Conservation (phyloP, 805 yeast species). For the Yarrowia divulgata region DNA sequence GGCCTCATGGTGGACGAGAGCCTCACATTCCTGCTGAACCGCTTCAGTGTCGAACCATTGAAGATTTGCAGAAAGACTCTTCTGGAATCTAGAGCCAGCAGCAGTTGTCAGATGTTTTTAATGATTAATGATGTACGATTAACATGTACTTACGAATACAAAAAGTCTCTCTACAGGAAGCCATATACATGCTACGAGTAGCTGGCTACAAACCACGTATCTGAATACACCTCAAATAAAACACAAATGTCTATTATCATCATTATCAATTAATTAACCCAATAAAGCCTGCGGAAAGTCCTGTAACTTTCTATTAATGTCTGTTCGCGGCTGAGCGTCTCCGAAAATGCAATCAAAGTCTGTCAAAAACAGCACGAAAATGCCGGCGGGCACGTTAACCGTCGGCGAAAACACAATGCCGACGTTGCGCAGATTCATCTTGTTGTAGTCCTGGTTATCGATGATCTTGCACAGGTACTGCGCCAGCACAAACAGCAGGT, state of each 20-base stretch:
- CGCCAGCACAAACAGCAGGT: conserved; percentile 70
- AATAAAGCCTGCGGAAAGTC: conserved; percentile 38
- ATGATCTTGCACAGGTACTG: conserved; percentile 71
- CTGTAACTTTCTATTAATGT: conserved; percentile 36
- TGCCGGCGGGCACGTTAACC: conserved; percentile 67
- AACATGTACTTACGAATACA: no score
- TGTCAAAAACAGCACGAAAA: conserved; percentile 64
- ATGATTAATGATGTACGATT: no score
- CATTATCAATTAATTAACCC: conserved; percentile 42
- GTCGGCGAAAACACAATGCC: conserved; percentile 87
- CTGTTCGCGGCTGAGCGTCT: conserved; percentile 46
- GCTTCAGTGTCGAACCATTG: not conserved
- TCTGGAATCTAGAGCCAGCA: no score
- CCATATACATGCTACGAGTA: no score
- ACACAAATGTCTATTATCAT: not conserved
- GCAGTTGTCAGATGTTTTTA: no score
- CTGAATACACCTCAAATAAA: no score
- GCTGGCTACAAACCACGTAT: no score
- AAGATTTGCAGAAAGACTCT: not conserved
- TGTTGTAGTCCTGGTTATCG: conserved; percentile 66
- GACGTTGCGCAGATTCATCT: conserved; percentile 82
- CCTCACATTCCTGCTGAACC: conserved; percentile 25
- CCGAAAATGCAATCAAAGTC: conserved; percentile 71
- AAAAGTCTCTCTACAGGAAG: no score
- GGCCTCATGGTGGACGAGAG: conserved; percentile 31